Percentiles rank a stretch among this genome's conserved stretches.
These are phyloP conservation scores for Zygotorulaspora danielsina DNA, from an alignment of 805 yeast genomes.

Conservation along the genomic window DNA sequence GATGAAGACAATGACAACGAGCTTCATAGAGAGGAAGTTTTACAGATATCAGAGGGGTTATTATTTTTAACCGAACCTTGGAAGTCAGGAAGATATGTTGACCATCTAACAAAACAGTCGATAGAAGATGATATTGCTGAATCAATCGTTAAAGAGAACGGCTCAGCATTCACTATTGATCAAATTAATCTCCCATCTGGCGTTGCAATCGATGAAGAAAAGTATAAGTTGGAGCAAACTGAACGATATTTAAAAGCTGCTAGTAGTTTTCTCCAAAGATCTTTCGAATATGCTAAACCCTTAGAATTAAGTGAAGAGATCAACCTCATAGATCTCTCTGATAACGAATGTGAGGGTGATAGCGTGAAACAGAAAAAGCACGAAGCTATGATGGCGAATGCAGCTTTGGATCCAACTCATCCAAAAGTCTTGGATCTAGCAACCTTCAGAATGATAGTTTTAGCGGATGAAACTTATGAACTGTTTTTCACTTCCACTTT, in stretches of 20 bases:
- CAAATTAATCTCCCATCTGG: conserved; percentile 52
- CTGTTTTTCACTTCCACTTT: conserved; percentile 69
- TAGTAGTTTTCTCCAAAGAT: conserved; percentile 77
- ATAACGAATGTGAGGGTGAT: conserved; percentile 34
- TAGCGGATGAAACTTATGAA: conserved; percentile 93
- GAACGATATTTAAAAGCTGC: conserved; percentile 84
- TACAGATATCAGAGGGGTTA: conserved; percentile 83
- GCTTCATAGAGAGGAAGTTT: conserved; percentile 72
- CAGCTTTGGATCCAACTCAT: conserved; percentile 74
- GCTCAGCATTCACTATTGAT: conserved; percentile 34
- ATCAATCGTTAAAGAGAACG: conserved; percentile 40
- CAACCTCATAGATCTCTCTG: conserved; percentile 42
- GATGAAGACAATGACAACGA: conserved; percentile 56
- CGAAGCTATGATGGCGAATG: conserved; percentile 55
- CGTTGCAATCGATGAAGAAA: conserved; percentile 58
- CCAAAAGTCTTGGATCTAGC: conserved; percentile 75
- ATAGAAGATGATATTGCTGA: conserved; percentile 69
- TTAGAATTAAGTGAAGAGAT: conserved; percentile 42
- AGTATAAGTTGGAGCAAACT: conserved; percentile 58
- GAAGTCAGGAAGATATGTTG: conserved; percentile 68
- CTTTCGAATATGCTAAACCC: conserved; percentile 86
- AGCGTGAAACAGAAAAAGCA: conserved; percentile 27
- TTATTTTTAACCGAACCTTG: conserved; percentile 79
- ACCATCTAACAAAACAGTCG: conserved; percentile 55
- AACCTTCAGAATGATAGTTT: conserved; percentile 87